A percentile compares a stretch with the other conserved stretches of the same genome.
These are phyloP conservation scores for Shiraia bambusicola DNA, from an alignment of 2,329 filamentous ascomycete species.

Conservation along the genomic window DNA sequence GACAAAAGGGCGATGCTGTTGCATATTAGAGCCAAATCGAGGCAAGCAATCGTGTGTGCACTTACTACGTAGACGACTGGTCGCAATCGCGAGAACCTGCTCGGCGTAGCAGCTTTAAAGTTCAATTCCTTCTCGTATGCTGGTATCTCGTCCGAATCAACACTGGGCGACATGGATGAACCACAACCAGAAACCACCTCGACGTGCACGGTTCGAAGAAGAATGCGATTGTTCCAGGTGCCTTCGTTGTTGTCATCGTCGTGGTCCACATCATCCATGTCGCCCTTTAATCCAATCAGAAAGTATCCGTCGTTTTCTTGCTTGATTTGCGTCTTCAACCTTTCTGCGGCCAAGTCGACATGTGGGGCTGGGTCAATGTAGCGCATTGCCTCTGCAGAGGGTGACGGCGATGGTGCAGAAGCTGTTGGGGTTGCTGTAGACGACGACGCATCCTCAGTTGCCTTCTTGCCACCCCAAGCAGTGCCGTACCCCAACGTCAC, in stretches of 20 bases:
- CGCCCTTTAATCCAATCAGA: slow-evolving; percentile 68
- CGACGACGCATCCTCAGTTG: slow-evolving; percentile 1
- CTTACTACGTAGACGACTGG: slow-evolving; percentile 69
- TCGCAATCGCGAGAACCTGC: slow-evolving; percentile 51
- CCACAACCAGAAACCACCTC: slow-evolving; percentile 55
- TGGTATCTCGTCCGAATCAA: slow-evolving; percentile 24
- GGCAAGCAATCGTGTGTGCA: not conserved
- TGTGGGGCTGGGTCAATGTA: slow-evolving; percentile 44
- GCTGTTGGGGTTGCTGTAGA: slow-evolving; percentile 1
- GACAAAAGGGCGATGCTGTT: slow-evolving; percentile 67
- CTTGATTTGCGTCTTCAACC: slow-evolving; percentile 56
- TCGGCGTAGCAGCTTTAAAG: slow-evolving; percentile 2
- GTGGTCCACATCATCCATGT: slow-evolving; percentile 58
- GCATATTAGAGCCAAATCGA: not conserved
- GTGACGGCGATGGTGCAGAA: slow-evolving; percentile 14
- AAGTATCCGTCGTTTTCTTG: slow-evolving; percentile 58
- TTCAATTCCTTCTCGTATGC: slow-evolving; percentile 23
- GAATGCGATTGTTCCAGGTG: slow-evolving; percentile 52
- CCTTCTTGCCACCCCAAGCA: slow-evolving; percentile 39
- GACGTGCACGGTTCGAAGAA: slow-evolving; percentile 67
- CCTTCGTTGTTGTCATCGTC: slow-evolving; percentile 43
- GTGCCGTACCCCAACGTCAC: slow-evolving; percentile 52
- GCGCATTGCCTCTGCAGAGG: slow-evolving; percentile 31
- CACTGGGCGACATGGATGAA: slow-evolving; percentile 10
- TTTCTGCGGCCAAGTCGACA: slow-evolving; percentile 57